Base-by-base conservation (phyloP, 371 early-diverging fungal genomes). In the Mortierella sp. region DNA sequence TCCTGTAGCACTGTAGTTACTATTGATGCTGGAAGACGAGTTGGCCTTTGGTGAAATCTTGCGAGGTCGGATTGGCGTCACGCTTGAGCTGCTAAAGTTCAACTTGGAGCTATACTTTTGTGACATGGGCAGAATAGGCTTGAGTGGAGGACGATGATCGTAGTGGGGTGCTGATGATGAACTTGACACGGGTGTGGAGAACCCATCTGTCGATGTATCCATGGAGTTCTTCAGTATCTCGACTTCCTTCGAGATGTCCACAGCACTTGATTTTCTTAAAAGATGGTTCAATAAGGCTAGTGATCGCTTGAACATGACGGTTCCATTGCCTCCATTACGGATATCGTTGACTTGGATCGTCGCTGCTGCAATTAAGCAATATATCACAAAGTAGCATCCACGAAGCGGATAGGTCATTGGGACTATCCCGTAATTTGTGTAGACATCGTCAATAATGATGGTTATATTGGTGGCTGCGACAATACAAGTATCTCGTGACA, bases 391-490 rank as follows among this genome's bases (percentile, higher is more conserved):
- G 70, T 85, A 83, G 55, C 85, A 79, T 41, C 85, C 85, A 22
- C 85, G 73, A 21, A 85, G 71, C 9, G 85, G 80, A 55, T 85
- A 85, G 19, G 79, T 74, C 22, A 85, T 63, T 19, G 83, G 81
- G 0, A 74, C 47, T 68, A 77, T 74, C 47, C 83, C 83, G 57
- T 83, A 69, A 52, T 74, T 84, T 22, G 83, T 76, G 68, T 77
- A 83, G 53, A 83, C 65, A n/a, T 67, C 72, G 48, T 80, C 77
- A 24, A 88, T 88, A 24, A 90, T 80, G 60, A 88, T 86, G 9
- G 89, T 84, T 5, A 86, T 77, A 16, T 65, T 58, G 64, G 87
- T 90, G 4, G 92, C 92, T 13, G 90, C 88, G 45, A 83, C 85
- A 0, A 88, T 88, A 68, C 92, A 91, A 6, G 89, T 89, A 50